Conservation (phyloP, 2,329 filamentous ascomycete species). For the Orbilia quercus region DNA sequence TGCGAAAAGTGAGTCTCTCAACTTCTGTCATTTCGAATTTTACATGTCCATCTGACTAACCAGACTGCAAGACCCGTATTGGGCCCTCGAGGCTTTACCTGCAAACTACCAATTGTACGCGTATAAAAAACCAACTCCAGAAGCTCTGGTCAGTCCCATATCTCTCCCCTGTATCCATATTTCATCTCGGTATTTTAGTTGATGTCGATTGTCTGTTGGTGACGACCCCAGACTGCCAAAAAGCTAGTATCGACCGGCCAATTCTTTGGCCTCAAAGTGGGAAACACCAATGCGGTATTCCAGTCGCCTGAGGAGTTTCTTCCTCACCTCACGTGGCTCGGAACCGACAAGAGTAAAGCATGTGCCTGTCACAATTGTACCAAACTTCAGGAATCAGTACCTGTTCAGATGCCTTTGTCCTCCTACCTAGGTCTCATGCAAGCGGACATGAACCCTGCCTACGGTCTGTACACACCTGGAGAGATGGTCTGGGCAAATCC, state of each 20-base stretch:
- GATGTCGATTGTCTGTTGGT: background rate
- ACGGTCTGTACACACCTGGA: conserved; percentile 45
- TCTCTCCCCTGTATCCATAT: background rate
- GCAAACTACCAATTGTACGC: conserved; percentile 47
- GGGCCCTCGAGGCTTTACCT: conserved; percentile 48
- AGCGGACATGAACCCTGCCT: conserved; percentile 37
- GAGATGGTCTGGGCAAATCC: conserved; percentile 56
- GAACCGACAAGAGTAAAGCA: conserved; percentile 37
- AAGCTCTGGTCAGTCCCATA: conserved; percentile 26
- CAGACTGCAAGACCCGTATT: conserved; percentile 30
- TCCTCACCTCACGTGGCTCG: conserved; percentile 47
- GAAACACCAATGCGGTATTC: conserved; percentile 37
- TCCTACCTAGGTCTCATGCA: conserved; percentile 42
- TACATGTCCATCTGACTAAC: too few species aligned
- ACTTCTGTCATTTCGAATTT: background rate
- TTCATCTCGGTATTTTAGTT: too few species aligned
- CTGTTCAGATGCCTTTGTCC: conserved; percentile 28
- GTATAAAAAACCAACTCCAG: conserved; percentile 23
- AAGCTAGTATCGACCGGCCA: conserved; percentile 41
- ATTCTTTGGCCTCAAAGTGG: conserved; percentile 43
- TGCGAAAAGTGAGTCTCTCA: conserved; percentile 34
- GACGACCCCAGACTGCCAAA: conserved; percentile 29
- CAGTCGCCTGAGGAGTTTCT: conserved; percentile 48
- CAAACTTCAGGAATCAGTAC: conserved; percentile 19
- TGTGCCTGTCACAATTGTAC: conserved; percentile 41